Evolutionary conservation across 2,329 filamentous ascomycete species (phyloP).

Genomic region (Nannizzia gypsea): DNA sequence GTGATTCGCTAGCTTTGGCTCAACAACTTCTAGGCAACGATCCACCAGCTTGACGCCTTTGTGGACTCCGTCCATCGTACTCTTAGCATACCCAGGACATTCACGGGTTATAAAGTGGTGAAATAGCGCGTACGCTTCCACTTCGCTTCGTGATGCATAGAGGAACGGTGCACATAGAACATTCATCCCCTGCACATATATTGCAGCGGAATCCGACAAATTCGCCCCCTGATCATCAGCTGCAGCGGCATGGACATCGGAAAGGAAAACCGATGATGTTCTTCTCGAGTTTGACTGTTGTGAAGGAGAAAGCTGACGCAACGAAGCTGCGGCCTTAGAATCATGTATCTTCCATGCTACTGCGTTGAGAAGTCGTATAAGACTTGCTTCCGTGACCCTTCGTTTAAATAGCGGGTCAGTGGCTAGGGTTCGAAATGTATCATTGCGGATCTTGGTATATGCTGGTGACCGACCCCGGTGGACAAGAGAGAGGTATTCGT

Average conservation of each 20-base stretch:
- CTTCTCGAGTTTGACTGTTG: background rate
- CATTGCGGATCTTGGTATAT: constrained; percentile 95
- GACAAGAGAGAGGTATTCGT: constrained; percentile 78
- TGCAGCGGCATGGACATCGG: constrained; percentile 46
- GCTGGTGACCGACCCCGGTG: constrained; percentile 88
- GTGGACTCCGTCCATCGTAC: constrained; percentile 95
- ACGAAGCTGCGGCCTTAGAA: constrained; percentile 35
- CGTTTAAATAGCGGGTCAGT: constrained; percentile 95
- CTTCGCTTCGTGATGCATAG: constrained; percentile 86
- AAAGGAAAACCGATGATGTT: background rate
- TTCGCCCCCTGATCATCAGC: constrained; percentile 45
- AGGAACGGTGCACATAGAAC: constrained; percentile 91
- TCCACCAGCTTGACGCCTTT: constrained; percentile 83
- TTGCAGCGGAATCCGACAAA: constrained; percentile 44
- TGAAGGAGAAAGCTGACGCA: constrained; percentile 41
- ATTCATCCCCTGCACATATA: constrained; percentile 98
- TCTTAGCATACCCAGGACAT: constrained; percentile 85
- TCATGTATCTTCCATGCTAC: constrained; percentile 91
- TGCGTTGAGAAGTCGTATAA: constrained; percentile 89
- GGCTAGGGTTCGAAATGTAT: constrained; percentile 91
- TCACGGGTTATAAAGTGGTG: constrained; percentile 76
- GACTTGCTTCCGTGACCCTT: constrained; percentile 84
- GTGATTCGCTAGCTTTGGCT: constrained; percentile 73
- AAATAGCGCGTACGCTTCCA: constrained; percentile 87
- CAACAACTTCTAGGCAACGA: constrained; percentile 80